Conservation (phyloP, 495 filamentous ascomycete genomes). For the Neurospora sp. region DNA sequence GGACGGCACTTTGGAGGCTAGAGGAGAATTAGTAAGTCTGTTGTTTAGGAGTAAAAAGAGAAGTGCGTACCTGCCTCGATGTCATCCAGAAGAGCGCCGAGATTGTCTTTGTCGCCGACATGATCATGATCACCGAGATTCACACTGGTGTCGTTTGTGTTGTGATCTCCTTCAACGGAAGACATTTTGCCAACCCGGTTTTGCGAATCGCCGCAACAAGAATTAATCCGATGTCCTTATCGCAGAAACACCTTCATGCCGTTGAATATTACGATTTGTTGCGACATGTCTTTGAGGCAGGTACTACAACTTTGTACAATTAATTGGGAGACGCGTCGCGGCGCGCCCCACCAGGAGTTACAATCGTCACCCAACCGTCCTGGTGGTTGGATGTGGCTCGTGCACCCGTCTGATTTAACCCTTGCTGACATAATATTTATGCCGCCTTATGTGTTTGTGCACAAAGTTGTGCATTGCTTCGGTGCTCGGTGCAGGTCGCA, state of each 20-base stretch:
- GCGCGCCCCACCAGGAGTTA: background rate
- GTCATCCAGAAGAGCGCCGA: slow-evolving; percentile 17
- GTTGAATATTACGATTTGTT: background rate
- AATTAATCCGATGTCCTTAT: background rate
- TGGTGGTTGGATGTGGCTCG: background rate
- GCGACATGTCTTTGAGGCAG: background rate
- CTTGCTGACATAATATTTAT: background rate
- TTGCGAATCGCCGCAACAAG: background rate
- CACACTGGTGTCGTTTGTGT: background rate
- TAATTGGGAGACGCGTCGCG: background rate
- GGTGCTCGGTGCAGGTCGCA: background rate
- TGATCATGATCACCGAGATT: background rate
- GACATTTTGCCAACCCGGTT: background rate
- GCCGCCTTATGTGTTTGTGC: background rate
- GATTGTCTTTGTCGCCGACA: slow-evolving; percentile 2
- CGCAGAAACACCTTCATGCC: background rate
- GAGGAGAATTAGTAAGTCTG: slow-evolving; percentile 1
- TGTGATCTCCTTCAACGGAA: background rate
- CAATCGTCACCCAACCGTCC: background rate
- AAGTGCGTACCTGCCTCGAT: slow-evolving; percentile 18
- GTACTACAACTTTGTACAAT: background rate
- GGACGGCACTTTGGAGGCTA: slow-evolving; percentile 40
- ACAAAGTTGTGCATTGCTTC: background rate
- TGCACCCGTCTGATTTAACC: background rate
- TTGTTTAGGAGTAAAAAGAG: background rate